Evolutionary conservation across 129 eudicot species (phyloP).

Genomic region (Pseudognaphalium luteoalbum): DNA sequence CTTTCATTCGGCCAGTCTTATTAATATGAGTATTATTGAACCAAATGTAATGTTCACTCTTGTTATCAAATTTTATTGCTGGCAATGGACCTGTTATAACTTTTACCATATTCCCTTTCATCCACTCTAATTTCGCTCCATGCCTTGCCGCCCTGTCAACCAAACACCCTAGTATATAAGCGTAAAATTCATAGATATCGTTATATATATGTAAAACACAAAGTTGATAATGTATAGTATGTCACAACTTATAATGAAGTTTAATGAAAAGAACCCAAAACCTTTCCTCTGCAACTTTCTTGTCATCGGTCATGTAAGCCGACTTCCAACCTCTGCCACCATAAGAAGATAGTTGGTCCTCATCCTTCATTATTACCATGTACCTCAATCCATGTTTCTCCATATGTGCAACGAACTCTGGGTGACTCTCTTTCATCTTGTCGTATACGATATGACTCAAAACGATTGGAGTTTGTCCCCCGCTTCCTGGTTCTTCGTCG

Average conservation of each 20-base stretch:
- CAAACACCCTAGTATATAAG: too few species aligned
- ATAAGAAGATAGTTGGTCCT: slow-evolving; percentile 62
- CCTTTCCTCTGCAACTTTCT: slow-evolving; percentile 79
- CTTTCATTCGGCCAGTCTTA: slow-evolving; percentile 1
- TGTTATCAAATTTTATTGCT: slow-evolving; percentile 47
- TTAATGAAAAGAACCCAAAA: background rate
- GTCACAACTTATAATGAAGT: too few species aligned
- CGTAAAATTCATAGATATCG: too few species aligned
- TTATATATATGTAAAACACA: too few species aligned
- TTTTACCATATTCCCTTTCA: too few species aligned
- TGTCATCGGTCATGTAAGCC: slow-evolving; percentile 64
- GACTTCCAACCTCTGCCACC: slow-evolving; percentile 84
- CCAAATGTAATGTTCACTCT: slow-evolving; percentile 67
- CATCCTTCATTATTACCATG: slow-evolving; percentile 53
- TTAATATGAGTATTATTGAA: slow-evolving; percentile 48
- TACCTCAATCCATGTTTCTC: slow-evolving; percentile 33
- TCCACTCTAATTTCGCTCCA: slow-evolving; percentile 34
- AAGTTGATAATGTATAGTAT: too few species aligned
- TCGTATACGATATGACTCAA: slow-evolving; percentile 52
- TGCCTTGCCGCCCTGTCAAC: too few species aligned
- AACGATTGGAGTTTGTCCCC: slow-evolving; percentile 90
- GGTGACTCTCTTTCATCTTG: slow-evolving; percentile 32
- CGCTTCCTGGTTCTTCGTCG: slow-evolving; percentile 71
- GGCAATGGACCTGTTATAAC: slow-evolving; percentile 33
- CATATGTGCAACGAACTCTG: slow-evolving; percentile 19